Evolutionary conservation across 2,329 filamentous ascomycete species (phyloP).

Genomic region (Coniochaeta sp.): DNA sequence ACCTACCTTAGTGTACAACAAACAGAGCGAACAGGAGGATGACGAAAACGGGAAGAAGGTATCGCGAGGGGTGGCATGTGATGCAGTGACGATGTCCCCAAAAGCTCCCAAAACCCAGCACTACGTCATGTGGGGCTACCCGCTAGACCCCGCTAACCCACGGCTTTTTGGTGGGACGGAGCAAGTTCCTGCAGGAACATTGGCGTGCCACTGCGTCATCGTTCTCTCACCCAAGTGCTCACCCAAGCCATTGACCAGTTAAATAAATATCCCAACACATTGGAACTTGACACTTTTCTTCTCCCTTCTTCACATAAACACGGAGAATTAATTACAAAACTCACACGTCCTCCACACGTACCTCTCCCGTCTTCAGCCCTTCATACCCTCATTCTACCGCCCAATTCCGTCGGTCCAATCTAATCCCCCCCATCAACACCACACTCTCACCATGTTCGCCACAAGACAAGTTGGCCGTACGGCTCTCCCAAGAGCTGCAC

Average conservation of each 20-base stretch:
- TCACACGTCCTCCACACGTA: background rate
- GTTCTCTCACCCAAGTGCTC: background rate
- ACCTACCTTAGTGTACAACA: too few species aligned
- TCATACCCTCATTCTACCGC: background rate
- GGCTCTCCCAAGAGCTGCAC: slow-evolving; percentile 16
- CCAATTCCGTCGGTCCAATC: background rate
- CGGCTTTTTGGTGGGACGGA: background rate
- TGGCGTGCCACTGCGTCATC: background rate
- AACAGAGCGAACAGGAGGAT: background rate
- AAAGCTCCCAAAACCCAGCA: background rate
- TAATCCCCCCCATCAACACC: background rate
- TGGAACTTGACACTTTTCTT: background rate
- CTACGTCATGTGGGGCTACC: background rate
- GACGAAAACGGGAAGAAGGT: background rate
- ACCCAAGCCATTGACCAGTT: background rate
- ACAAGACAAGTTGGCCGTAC: slow-evolving; percentile 20
- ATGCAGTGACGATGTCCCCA: background rate
- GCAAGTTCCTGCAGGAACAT: background rate
- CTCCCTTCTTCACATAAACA: background rate
- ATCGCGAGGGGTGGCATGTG: background rate
- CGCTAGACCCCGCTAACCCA: background rate
- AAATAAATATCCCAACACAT: background rate
- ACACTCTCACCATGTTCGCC: slow-evolving; percentile 18
- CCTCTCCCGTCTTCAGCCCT: background rate
- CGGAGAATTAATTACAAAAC: background rate